Evolutionary conservation across 2,329 filamentous ascomycete species (phyloP), one percentile per base, ranked within the genome.

Genomic region (Verticillium albo-atrum): DNA sequence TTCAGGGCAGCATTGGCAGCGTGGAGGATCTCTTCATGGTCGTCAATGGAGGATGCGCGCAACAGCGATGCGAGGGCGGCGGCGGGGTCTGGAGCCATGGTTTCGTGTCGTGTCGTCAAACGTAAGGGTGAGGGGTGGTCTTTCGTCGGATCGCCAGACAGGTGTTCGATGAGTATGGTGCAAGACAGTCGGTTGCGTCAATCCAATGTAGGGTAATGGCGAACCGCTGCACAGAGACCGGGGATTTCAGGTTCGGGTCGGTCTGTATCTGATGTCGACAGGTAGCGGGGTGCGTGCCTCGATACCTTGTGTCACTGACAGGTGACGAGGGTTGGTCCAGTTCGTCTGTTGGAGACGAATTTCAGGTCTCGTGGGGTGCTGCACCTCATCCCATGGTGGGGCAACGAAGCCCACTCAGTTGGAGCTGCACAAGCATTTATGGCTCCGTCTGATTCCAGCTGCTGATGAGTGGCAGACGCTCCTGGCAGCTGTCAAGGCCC

Each of bases 11-110:
- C 82, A 68, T 85, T 85, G 68, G 85, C 82, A 56, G 84, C 80
- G 69, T 83, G 80, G 61, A 95, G 84, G 56, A 90, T 78, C 73
- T 93, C 88, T 54, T 89, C 84, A 73, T 93, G 89, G 77, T 95
- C 90, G 62, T 85, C 74, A 68, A 89, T 85, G 55, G 79, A 79
- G 55, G 84, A 73, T 57, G 76, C 72, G 62, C 80, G 79, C 66
- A 89, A 79, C 62, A 85, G 75, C 63, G 81, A 77, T 68, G 79
- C 78, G 68, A 87, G 79, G 59, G 77, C 74, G 35, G 79, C 75
- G 62, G 82, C 75, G 67, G 79, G 73, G 68, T 82, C 77, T 70
- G 77, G 69, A 65, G 75, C 67, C 75, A 78, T 78, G 62, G 60
- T 68, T 61, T 61, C 56, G 42, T 23, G 60, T 62, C 66, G 64